Evolutionary conservation across 805 yeast species (phyloP).

Genomic region (Starmera dryadoides): DNA sequence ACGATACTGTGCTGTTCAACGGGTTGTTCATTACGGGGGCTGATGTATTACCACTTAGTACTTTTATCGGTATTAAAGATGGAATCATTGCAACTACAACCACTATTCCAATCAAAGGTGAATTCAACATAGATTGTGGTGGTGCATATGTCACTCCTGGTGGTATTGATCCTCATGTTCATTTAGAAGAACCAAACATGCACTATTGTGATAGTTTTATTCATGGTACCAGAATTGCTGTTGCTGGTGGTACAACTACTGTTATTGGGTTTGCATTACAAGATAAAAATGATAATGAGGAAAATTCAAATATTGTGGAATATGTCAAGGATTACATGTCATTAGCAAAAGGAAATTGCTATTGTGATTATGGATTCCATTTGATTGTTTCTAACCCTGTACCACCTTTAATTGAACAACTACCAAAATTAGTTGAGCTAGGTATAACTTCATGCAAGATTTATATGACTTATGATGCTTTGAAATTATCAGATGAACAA

Average conservation of each 20-base stretch:
- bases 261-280: slow-evolving; percentile 41
- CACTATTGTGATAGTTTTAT: slow-evolving; percentile 38
- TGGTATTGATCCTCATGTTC: slow-evolving; percentile 45
- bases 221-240: slow-evolving; percentile 36
- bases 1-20: slow-evolving; percentile 8
- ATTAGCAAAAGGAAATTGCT: slow-evolving; percentile 23
- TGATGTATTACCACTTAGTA: slow-evolving; percentile 25
- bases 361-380: slow-evolving; percentile 45
- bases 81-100: slow-evolving; percentile 32
- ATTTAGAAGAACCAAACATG: slow-evolving; percentile 34
- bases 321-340: slow-evolving; percentile 19
- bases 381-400: slow-evolving; percentile 32
- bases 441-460: slow-evolving; percentile 35
- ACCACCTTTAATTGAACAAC: slow-evolving; percentile 22
- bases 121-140: slow-evolving; percentile 33
- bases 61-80: slow-evolving; percentile 32
- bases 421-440: slow-evolving; percentile 26
- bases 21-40: slow-evolving; percentile 25
- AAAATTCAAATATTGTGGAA: slow-evolving; percentile 22
- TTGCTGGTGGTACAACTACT: slow-evolving; percentile 46
- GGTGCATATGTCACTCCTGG: slow-evolving; percentile 45
- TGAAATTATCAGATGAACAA: slow-evolving; percentile 33
- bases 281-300: slow-evolving; percentile 21
- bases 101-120: slow-evolving; percentile 19
- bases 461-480: slow-evolving; percentile 39